Conservation (phyloP, 75 land plant genomes). For the Pinus tabuliformis region DNA sequence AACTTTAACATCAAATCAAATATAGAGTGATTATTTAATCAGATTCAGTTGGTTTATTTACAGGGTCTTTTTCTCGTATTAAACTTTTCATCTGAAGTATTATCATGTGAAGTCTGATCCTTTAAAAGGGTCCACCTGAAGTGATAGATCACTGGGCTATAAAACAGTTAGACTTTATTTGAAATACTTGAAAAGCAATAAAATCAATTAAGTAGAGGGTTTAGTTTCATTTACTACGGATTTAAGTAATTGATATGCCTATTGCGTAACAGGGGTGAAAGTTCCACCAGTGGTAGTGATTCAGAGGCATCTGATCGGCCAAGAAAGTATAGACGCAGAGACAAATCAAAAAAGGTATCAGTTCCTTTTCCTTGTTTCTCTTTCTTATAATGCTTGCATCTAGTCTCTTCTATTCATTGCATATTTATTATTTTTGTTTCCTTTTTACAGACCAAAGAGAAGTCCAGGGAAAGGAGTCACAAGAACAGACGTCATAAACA, state of each 20-base stretch:
- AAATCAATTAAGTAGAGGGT: not conserved
- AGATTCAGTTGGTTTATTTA: too few relatives aligned
- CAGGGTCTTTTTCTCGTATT: too few relatives aligned
- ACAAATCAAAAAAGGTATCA: conserved; percentile 42
- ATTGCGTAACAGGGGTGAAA: conserved; percentile 2
- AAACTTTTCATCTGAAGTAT: too few relatives aligned
- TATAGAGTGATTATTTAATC: too few relatives aligned
- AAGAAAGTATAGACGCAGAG: conserved; percentile 35
- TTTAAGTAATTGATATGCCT: conserved; percentile 1
- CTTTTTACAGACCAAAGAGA: conserved; percentile 45
- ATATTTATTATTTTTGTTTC: not conserved
- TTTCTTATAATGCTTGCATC: not conserved
- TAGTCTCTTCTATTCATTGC: not conserved
- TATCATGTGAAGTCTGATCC: not conserved
- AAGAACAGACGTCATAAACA: conserved; percentile 58
- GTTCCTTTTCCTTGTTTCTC: not conserved
- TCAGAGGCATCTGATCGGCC: conserved; percentile 25
- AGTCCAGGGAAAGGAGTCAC: conserved; percentile 40
- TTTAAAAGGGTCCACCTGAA: too few relatives aligned
- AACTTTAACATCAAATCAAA: too few relatives aligned
- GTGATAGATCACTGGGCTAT: too few relatives aligned
- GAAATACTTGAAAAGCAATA: not conserved
- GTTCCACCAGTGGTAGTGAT: conserved; percentile 29
- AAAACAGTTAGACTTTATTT: too few relatives aligned
- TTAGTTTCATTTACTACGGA: not conserved